Conservation (phyloP, 148 eudicot genomes). For the Camellia japonica region DNA sequence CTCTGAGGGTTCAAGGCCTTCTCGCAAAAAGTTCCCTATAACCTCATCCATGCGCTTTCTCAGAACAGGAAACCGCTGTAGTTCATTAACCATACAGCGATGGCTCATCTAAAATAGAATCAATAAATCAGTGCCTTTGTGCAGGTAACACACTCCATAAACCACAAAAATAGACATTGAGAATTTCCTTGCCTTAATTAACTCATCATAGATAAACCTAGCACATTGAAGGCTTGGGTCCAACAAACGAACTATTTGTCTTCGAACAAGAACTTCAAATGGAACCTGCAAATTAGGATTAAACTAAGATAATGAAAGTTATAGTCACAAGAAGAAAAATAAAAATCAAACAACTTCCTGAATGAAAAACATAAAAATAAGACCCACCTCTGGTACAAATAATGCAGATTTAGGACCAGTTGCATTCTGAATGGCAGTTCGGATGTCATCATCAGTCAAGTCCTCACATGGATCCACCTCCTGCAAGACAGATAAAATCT, state of each 20-base stretch:
- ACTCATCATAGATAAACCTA: conserved; percentile 80
- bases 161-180: background rate
- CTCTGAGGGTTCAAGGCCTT: conserved; percentile 76
- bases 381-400: conserved; percentile 91
- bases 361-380: background rate
- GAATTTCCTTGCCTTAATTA: conserved; percentile 59
- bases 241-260: conserved; percentile 84
- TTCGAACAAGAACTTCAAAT: conserved; percentile 64
- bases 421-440: conserved; percentile 97
- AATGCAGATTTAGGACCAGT: conserved; percentile 94
- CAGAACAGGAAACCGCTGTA: conserved; percentile 79
- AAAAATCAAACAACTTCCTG: background rate
- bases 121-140: background rate
- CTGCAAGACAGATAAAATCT: conserved; percentile 33
- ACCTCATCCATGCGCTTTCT: conserved; percentile 93
- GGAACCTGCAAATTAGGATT: conserved; percentile 38
- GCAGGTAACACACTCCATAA: background rate
- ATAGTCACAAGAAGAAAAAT: background rate
- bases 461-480: conserved; percentile 98
- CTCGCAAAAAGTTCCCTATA: conserved; percentile 66
- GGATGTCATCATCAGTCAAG: conserved; percentile 90
- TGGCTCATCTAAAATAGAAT: conserved; percentile 77
- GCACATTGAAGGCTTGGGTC: conserved; percentile 99
- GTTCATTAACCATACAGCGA: conserved; percentile 71
- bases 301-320: background rate